Base-by-base conservation (phyloP, 225 moss, liverwort and hornwort species). In the Rhytidiadelphus loreus region DNA sequence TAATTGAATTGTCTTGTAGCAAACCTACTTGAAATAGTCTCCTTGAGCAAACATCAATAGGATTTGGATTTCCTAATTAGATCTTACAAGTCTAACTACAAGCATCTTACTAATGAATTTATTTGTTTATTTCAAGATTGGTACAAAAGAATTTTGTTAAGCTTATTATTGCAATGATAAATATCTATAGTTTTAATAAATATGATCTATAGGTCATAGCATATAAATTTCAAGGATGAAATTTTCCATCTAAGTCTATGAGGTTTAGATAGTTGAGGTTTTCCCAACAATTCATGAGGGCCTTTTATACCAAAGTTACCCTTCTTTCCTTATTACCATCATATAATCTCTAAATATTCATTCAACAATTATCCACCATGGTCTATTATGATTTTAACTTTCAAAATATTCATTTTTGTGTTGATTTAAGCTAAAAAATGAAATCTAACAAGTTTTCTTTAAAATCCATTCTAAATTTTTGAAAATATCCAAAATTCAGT, bases 331-430 rank as follows among this genome's bases (percentile, higher is more conserved):
- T 71, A 48, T 20, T 30, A 11, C 30, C 7, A 30, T 30, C 46
- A 73, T 11, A 48, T 30, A 48, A 20, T 75, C 7, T 4, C 32
- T 73, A 11, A 18, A 73, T 11, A 48, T 2, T 2, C 7, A 75
- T 75, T 0, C 4, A 75, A 75, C 24, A 30, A 20, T 48, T 32
- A 19, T 29, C 9, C 0, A 17, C 44, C 10, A 9, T 28, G 0
- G 0, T 5, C 10, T 16, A 44, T 28, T 0, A 44, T 44, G 6
- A 44, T 44, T 71, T 16, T 28, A 29, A 44, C 2, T 32, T 73
- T 48, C 4, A 74, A 18, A 29, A 11, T 11, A 30, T 19, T 20
- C 4, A 46, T 12, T 19, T 73, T 48, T 7, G 11, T 48, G 1
- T 48, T 48, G 32, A 48, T 44, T 16, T 9, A 44, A 74, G 11